Evolutionary conservation across 1,284 basidiomycete species (phyloP), one percentile per base, ranked within the genome.

Genomic region (Pseudozyma tsukubaensis): DNA sequence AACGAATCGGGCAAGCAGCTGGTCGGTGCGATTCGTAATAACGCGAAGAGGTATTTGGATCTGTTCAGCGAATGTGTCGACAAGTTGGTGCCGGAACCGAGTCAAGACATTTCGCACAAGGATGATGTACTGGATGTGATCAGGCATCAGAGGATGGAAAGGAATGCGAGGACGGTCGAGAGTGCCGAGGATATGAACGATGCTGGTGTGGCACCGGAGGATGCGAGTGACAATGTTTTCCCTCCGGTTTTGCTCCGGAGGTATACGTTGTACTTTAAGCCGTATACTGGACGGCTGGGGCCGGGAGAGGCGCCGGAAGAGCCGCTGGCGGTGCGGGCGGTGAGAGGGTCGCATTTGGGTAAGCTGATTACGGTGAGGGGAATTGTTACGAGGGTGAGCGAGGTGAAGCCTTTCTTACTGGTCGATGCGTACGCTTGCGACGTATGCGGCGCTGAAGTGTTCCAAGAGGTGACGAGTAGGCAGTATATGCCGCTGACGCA

Each of bases 371-470:
- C 94, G 19, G 92, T 97, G 68, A 92, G 96, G 47, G 97, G 96
- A 51, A 98, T 99, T 79, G 94, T 99, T 54, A 99, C 95, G 18
- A 93, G 97, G 59, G 94, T 99, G 3, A 97, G 94, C 9, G 97
- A 99, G 88, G 97, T 99, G 84, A 99, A 99, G 84, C 97, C 97
- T 10, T 90, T 97, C 36, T 89, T 99, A 13, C 91, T 94, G 77
- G 95, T 99, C 83, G 97, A 97, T 85, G 97, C 96, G 34, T 99
- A 98, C 85, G 97, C 97, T 0, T 99, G 97, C 87, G 97, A 99
- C 85, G 91, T 93, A 54, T 99, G 97, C 84, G 97, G 97, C 50
- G 93, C 93, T 52, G 97, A 99, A 85, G 96, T 96, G 39, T 99
- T 99, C 88, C 94, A 99, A 85, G 94, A 99, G 81, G 94, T 99